phyloP scores from a whole-genome alignment of 1,284 basidiomycete genomes.

The Cystobasidium sp. region DNA sequence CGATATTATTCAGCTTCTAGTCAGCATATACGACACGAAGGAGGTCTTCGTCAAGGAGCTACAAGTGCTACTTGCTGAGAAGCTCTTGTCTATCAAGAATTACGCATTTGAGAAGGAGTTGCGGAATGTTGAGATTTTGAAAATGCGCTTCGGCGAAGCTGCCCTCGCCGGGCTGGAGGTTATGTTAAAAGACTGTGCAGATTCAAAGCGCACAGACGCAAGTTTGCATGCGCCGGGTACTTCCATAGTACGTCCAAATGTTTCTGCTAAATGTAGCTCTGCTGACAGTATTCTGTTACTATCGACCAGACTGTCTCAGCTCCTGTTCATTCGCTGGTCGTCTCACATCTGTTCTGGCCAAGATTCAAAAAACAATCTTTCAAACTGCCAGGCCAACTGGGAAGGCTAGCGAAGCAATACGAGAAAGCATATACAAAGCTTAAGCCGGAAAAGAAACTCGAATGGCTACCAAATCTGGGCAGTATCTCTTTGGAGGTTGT shows the following conservation, averaged over 20 bases:
- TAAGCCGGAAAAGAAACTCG: slow-evolving; percentile 86
- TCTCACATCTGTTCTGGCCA: slow-evolving; percentile 93
- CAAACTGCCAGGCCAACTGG: slow-evolving; percentile 6
- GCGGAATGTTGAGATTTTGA: slow-evolving; percentile 86
- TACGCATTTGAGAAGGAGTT: slow-evolving; percentile 83
- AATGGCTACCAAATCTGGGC: slow-evolving; percentile 84
- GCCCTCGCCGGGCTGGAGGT: slow-evolving; percentile 91
- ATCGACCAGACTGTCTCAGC: slow-evolving; percentile 55
- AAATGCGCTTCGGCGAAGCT: slow-evolving; percentile 88
- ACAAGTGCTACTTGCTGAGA: slow-evolving; percentile 81
- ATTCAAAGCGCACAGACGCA: slow-evolving; percentile 83
- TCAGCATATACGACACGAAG: slow-evolving; percentile 93
- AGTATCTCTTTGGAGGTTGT: slow-evolving; percentile 77
- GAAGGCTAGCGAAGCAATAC: slow-evolving; percentile 71
- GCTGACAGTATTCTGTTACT: neutral
- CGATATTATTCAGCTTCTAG: slow-evolving; percentile 89
- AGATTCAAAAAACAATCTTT: slow-evolving; percentile 64
- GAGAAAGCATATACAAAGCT: slow-evolving; percentile 73
- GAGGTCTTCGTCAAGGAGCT: slow-evolving; percentile 93
- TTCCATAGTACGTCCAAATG: neutral
- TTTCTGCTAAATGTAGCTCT: neutral
- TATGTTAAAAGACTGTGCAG: slow-evolving; percentile 93
- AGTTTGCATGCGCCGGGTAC: slow-evolving; percentile 1
- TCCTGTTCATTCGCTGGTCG: slow-evolving; percentile 79
- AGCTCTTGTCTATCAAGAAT: slow-evolving; percentile 75